Evolutionary conservation across 1,139 yeast species (phyloP), one percentile per base, ranked within the genome.

Genomic region (Saccharomycopsis crataegensis): DNA sequence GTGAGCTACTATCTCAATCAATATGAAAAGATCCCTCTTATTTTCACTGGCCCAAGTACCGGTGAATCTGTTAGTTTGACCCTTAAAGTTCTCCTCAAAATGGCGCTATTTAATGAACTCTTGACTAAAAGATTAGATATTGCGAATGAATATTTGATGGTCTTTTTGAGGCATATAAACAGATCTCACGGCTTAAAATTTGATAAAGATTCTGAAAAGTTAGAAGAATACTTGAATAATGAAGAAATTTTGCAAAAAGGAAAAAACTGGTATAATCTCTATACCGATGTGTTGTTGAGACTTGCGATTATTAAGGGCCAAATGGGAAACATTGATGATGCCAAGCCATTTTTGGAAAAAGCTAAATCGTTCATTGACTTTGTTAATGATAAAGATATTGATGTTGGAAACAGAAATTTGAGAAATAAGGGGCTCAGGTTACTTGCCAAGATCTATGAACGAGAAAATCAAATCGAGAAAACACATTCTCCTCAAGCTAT

Each of bases 61-160:
- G 28, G 36, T 17, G 33, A 41, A 43, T 22, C 41, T 17, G 12
- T 50, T 42, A 16, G 45, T 32, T 47, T 49, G 36, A 47, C 48
- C 32, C 37, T 28, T 12, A n/a, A 31, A 31, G 28, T 47, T 8
- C 33, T 52, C 9, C 33, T 47, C 45, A 54, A 54, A 22, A 16
- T 48, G 8, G 57, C 43, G 14, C 33, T 53, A 12, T 46, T 45
- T 42, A 53, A 53, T 48, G 56, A 50, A 32, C 22, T 44, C 12
- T 48, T 55, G 6, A 44, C 28, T 31, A 43, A 55, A 12, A 52
- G 48, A 17, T 40, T 40, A 7, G 42, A 40, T 7, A 37, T 36
- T 9, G 57, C 57, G n/a, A 51, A 57, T 42, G 59, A 57, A 38
- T 54, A 51, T 32, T 57, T 52, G 37, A 52, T 57, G 56, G 54